Base-by-base conservation (phyloP, 176 grass and related monocot genomes). In the Zizania latifolia region DNA sequence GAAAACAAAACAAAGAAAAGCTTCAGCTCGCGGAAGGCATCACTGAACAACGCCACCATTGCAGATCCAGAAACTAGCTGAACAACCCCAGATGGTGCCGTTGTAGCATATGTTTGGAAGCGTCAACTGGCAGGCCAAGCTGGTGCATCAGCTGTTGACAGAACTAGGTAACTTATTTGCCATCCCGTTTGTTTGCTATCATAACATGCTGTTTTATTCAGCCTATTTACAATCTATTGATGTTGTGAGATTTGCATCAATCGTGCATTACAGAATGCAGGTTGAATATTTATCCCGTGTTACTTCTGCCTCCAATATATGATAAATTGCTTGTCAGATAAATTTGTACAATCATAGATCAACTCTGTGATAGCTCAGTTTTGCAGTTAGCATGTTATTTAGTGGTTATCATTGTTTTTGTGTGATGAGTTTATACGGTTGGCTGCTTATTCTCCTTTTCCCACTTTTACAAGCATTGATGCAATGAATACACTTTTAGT, bases 41-140 rank as follows among this genome's bases (percentile, higher is more conserved):
- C n/a, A n/a, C n/a, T n/a, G n/a, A n/a, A n/a, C n/a, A n/a, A n/a
- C n/a, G n/a, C n/a, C n/a, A n/a, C n/a, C n/a, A n/a, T n/a, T n/a
- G n/a, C n/a, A n/a, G n/a, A n/a, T n/a, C n/a, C n/a, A n/a, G n/a
- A n/a, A n/a, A n/a, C n/a, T n/a, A n/a, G n/a, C n/a, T n/a, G n/a
- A n/a, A n/a, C n/a, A n/a, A n/a, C n/a, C n/a, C 92, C 96, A 72
- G 96, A 99, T 71, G 96, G 96, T 77, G 92, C 96, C 61, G 92
- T 99, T 84, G 96, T 99, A 50, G 96, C 96, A 70, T 99, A 99
- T 84, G 96, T 89, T 59, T 99, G 96, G 96, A 99, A 99, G 69
- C 92, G 96, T 55, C 96, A 99, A 81, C 87, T 99, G 74, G 96
- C 96, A 19, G 96, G 92, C 61, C 96, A 99, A 68, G 96, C 96